These are phyloP conservation scores for Rhodotorula paludigena DNA, from an alignment of 768 basidiomycete species.

Conservation along the genomic window DNA sequence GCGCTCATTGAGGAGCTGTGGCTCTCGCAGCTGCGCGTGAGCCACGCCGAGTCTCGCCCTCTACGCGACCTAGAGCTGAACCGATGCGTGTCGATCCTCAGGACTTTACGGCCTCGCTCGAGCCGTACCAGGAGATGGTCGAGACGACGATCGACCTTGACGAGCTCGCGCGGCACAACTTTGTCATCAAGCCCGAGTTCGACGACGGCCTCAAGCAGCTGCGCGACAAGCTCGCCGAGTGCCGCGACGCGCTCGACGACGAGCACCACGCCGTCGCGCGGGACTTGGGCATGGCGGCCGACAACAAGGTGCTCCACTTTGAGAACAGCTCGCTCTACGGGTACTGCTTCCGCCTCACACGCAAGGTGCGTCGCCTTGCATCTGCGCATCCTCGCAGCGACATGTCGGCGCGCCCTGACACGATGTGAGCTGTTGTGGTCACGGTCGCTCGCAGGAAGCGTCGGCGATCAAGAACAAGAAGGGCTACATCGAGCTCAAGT, in stretches of 20 bases:
- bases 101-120: conserved; percentile 61
- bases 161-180: conserved; percentile 70
- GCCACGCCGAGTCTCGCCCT: not conserved
- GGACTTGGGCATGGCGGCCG: conserved; percentile 73
- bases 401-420: too few species aligned
- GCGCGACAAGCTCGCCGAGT: conserved; percentile 59
- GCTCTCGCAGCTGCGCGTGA: conserved; percentile 17
- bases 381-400: too few species aligned
- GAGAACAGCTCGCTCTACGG: conserved; percentile 86
- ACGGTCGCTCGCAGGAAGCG: conserved; percentile 60
- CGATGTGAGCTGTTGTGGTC: too few species aligned
- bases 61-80: not conserved
- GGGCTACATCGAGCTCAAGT: conserved; percentile 66
- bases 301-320: conserved; percentile 83
- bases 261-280: conserved; percentile 68
- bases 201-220: conserved; percentile 65
- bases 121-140: conserved; percentile 86
- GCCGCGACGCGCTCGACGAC: conserved; percentile 72
- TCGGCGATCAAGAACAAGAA: conserved; percentile 61
- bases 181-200: conserved; percentile 87
- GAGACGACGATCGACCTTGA: conserved; percentile 90
- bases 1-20: conserved; percentile 62
- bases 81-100: conserved; percentile 43
- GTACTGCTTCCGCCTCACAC: conserved; percentile 87
- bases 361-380: conserved; percentile 62